These are phyloP conservation scores for Prunus mira DNA, from an alignment of 306 rosid genomes.

Conservation along the genomic window DNA sequence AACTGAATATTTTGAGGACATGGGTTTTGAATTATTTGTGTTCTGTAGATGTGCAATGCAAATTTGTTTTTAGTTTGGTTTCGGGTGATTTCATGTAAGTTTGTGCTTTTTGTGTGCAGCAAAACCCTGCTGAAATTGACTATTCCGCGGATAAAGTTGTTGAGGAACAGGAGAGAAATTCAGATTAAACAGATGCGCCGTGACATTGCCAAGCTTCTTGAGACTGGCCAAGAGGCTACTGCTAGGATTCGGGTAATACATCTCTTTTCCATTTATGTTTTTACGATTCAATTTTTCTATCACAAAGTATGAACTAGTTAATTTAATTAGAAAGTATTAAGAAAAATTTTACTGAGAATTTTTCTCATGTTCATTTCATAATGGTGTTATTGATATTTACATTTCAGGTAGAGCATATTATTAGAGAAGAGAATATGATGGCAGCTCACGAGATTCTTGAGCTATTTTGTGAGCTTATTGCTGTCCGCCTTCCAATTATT, in stretches of 20 bases:
- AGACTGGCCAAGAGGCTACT: constrained; percentile 98
- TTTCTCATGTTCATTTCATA: neutral
- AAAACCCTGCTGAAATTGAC: constrained; percentile 89
- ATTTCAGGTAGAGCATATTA: constrained; percentile 86
- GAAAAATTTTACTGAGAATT: neutral
- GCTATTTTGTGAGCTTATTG: constrained; percentile 76
- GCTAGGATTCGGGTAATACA: constrained; percentile 81
- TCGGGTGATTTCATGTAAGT: neutral
- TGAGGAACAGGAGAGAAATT: constrained; percentile 84
- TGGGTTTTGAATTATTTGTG: neutral
- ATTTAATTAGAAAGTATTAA: neutral
- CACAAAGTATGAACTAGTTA: neutral
- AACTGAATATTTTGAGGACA: neutral
- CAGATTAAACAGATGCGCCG: constrained; percentile 93
- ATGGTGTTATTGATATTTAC: constrained; percentile 2
- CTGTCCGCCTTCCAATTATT: constrained; percentile 85
- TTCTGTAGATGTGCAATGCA: neutral
- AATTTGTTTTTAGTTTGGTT: neutral
- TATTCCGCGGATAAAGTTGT: constrained; percentile 86
- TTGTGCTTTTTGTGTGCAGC: constrained; percentile 32
- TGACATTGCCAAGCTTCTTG: constrained; percentile 94
- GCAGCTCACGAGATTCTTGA: constrained; percentile 96
- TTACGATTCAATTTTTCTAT: neutral
- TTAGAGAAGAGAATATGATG: constrained; percentile 97
- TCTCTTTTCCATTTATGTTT: neutral